Conservation (phyloP, 345 rosid species). For the Rhodamnia rubescens region DNA sequence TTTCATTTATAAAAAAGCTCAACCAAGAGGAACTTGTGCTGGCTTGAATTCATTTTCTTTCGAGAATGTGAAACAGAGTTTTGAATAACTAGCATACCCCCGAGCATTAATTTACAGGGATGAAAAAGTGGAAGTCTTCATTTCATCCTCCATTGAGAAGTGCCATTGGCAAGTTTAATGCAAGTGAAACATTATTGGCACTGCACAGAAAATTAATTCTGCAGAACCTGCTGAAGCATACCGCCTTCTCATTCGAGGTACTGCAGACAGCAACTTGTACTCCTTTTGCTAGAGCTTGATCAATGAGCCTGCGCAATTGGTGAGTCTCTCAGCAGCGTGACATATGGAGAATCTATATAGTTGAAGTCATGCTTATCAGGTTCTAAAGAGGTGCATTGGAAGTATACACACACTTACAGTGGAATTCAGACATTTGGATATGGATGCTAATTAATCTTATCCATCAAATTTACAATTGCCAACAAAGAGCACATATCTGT, state of each 20-base stretch:
- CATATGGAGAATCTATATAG: not conserved
- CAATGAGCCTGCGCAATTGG: constrained; percentile 50
- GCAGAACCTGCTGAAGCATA: constrained; percentile 62
- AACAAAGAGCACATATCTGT: not conserved
- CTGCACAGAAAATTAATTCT: not conserved
- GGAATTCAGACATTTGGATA: not conserved
- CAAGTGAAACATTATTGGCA: not conserved
- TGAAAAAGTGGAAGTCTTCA: not conserved
- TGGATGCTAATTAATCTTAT: not conserved
- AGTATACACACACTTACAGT: not conserved
- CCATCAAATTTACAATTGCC: not conserved
- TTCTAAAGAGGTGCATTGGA: not conserved
- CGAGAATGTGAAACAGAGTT: not conserved
- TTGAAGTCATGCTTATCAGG: not conserved
- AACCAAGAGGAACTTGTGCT: not conserved
- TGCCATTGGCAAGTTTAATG: not conserved
- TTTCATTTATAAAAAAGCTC: not conserved
- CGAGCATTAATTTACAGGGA: not conserved
- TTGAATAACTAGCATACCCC: not conserved
- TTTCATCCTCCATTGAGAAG: not conserved
- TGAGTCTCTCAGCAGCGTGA: not conserved
- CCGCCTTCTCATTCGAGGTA: constrained; percentile 98
- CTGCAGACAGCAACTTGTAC: constrained; percentile 92
- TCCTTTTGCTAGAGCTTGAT: constrained; percentile 79
- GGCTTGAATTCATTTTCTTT: not conserved